Conservation (phyloP, 306 rosid genomes). For the Ziziphus jujuba region DNA sequence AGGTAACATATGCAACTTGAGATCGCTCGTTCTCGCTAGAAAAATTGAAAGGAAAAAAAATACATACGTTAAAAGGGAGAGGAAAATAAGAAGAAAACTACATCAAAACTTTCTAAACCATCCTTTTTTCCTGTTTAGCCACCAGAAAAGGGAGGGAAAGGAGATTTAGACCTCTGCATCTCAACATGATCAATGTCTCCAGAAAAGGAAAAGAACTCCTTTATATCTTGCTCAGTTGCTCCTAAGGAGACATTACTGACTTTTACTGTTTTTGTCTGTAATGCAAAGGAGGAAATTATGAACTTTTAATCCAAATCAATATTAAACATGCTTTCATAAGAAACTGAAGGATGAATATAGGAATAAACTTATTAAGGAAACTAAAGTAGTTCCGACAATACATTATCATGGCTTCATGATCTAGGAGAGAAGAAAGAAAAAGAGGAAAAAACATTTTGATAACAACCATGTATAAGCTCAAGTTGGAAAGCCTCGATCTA, state of each 20-base stretch:
- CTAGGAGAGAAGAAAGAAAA: too few relatives aligned
- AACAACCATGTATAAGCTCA: too few relatives aligned
- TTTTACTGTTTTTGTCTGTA: slow-evolving; percentile 50
- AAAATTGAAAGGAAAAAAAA: neutral
- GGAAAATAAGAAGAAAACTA: neutral
- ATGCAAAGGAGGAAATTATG: slow-evolving; percentile 5
- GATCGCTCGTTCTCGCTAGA: slow-evolving; percentile 46
- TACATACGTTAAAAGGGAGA: neutral
- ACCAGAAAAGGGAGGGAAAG: neutral
- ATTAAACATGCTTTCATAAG: neutral
- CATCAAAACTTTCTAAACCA: neutral
- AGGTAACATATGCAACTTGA: slow-evolving; percentile 58
- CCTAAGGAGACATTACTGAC: slow-evolving; percentile 50
- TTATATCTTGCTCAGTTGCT: slow-evolving; percentile 49
- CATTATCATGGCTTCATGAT: too few relatives aligned
- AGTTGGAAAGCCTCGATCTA: too few relatives aligned
- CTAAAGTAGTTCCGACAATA: too few relatives aligned
- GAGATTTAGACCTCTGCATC: slow-evolving; percentile 36
- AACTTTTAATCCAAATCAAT: neutral
- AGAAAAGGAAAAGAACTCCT: slow-evolving; percentile 61
- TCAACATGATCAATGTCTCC: slow-evolving; percentile 56
- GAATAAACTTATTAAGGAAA: neutral
- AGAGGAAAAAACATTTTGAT: too few relatives aligned
- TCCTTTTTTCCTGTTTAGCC: too few relatives aligned
- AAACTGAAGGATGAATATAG: neutral